Evolutionary conservation across 495 filamentous ascomycete genomes (phyloP).

Genomic region (Cercophora scortea): DNA sequence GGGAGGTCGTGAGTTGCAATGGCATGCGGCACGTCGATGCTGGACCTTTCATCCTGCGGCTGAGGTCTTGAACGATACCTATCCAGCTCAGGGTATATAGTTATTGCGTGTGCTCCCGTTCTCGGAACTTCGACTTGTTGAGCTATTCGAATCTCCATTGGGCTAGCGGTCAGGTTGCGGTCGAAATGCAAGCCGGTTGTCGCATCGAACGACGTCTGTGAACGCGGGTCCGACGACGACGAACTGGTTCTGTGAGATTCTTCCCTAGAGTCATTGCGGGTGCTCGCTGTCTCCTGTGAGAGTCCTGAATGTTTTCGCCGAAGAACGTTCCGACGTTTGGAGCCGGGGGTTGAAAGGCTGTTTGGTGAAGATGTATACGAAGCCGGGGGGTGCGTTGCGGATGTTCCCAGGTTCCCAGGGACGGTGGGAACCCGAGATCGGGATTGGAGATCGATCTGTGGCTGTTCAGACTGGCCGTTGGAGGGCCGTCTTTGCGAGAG

Average conservation of each 20-base stretch:
- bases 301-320: conserved; percentile 40
- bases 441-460: conserved; percentile 21
- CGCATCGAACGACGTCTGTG: conserved; percentile 22
- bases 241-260: conserved; percentile 30
- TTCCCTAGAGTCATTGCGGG: conserved; percentile 21
- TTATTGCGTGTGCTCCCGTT: conserved; percentile 23
- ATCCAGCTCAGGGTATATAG: conserved; percentile 46
- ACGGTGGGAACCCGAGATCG: conserved; percentile 20
- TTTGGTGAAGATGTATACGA: conserved; percentile 8
- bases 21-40: conserved; percentile 33
- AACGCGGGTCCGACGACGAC: conserved; percentile 29
- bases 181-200: conserved; percentile 21
- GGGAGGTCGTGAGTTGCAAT: conserved; percentile 53
- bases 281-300: conserved; percentile 25
- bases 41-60: conserved; percentile 14
- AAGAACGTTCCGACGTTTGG: conserved; percentile 31
- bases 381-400: conserved; percentile 1
- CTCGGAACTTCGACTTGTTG: conserved; percentile 26
- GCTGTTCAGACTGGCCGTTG: conserved; percentile 13
- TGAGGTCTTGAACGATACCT: conserved; percentile 37
- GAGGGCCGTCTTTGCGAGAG: conserved; percentile 19
- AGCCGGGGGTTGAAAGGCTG: conserved; percentile 12
- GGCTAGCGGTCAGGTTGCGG: conserved; percentile 30
- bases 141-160: conserved; percentile 26
- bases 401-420: conserved; percentile 9